Evolutionary conservation across 2,329 filamentous ascomycete genomes (phyloP).

Genomic region (Pestalotiopsis sp.): DNA sequence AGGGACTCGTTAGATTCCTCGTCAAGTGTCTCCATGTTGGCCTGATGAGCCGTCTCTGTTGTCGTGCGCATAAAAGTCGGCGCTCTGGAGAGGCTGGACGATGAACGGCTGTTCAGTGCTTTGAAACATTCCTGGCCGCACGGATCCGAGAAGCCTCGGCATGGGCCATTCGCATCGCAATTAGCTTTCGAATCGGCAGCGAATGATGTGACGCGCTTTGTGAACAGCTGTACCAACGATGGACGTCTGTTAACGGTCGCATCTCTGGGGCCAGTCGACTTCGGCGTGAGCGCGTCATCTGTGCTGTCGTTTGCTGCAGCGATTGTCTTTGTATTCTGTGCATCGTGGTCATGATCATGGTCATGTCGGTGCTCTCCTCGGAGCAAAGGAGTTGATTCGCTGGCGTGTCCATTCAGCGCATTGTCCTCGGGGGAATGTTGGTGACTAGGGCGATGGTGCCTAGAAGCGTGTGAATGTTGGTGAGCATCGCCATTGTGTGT

Average conservation of each 20-base stretch:
- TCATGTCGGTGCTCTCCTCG: slow-evolving; percentile 26
- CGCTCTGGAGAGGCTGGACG: slow-evolving; percentile 33
- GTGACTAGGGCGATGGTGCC: slow-evolving; percentile 18
- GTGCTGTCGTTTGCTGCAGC: slow-evolving; percentile 23
- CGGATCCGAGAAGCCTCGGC: slow-evolving; percentile 67
- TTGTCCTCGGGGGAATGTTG: slow-evolving; percentile 10
- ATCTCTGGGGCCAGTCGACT: slow-evolving; percentile 26
- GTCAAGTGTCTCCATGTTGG: slow-evolving; percentile 25
- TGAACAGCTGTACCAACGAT: slow-evolving; percentile 55
- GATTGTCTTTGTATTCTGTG: slow-evolving; percentile 30
- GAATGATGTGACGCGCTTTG: slow-evolving; percentile 63
- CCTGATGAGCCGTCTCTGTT: slow-evolving; percentile 37
- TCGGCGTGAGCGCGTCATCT: slow-evolving; percentile 18
- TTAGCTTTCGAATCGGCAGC: slow-evolving; percentile 66
- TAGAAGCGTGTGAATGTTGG: slow-evolving; percentile 27
- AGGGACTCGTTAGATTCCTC: slow-evolving; percentile 22
- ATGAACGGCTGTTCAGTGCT: slow-evolving; percentile 48
- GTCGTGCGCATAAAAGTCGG: slow-evolving; percentile 45
- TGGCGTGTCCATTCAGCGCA: slow-evolving; percentile 23
- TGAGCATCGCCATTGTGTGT: slow-evolving; percentile 24
- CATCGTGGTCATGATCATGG: slow-evolving; percentile 18
- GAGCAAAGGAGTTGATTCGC: slow-evolving; percentile 56
- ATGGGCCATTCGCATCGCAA: slow-evolving; percentile 63
- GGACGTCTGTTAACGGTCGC: slow-evolving; percentile 45
- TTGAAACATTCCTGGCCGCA: slow-evolving; percentile 70